Conservation (phyloP, 345 rosid species). For the Eucalyptus marginata region DNA sequence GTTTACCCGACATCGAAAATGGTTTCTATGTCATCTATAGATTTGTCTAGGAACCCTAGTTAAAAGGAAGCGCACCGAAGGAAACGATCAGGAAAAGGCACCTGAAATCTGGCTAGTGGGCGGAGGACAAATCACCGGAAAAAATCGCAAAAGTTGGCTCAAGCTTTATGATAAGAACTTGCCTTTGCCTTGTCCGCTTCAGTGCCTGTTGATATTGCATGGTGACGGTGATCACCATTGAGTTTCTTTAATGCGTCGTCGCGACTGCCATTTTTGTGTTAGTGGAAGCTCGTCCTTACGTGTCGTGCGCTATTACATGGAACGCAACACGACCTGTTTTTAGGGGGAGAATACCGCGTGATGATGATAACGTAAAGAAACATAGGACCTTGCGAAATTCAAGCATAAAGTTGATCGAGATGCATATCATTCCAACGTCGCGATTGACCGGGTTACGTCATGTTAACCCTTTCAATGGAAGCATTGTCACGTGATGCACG, state of each 20-base stretch:
- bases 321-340: neutral
- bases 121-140: neutral
- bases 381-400: neutral
- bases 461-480: neutral
- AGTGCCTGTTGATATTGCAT: neutral
- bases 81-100: neutral
- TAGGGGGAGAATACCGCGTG: too few relatives aligned
- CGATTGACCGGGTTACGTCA: neutral
- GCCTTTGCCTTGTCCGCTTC: neutral
- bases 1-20: neutral
- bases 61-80: neutral
- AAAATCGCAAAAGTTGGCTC: neutral
- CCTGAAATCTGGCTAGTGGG: neutral
- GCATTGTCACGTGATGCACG: neutral
- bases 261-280: neutral
- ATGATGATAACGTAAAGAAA: neutral
- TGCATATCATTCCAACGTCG: neutral
- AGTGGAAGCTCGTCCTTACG: neutral
- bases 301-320: neutral
- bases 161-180: neutral
- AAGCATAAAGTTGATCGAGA: neutral
- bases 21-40: neutral
- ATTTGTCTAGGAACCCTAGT: neutral
- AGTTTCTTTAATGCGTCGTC: neutral
- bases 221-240: neutral